phyloP scores from a whole-genome alignment of 2,329 filamentous ascomycete genomes.

The Calonectria hawksworthii region DNA sequence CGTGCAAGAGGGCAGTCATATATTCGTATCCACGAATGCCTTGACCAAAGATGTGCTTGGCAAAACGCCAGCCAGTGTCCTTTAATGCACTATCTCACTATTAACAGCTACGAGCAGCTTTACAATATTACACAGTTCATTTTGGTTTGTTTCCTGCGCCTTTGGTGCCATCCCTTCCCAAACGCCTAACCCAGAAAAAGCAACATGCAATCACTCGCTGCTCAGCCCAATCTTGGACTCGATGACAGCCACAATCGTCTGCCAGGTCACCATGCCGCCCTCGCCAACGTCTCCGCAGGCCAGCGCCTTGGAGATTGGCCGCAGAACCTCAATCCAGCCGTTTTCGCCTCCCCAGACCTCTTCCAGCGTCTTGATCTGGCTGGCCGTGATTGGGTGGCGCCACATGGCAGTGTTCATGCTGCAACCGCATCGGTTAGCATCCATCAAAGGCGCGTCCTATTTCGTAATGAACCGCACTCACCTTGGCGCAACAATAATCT shows the following conservation, averaged over 20 bases:
- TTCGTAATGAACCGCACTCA: neutral
- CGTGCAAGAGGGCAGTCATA: neutral
- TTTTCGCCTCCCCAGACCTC: constrained; percentile 77
- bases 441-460: neutral
- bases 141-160: constrained; percentile 9
- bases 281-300: constrained; percentile 88
- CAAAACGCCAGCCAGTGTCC: neutral
- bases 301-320: constrained; percentile 80
- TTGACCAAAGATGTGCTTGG: neutral
- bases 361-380: constrained; percentile 77
- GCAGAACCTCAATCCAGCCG: constrained; percentile 74
- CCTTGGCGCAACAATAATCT: constrained; percentile 77
- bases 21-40: neutral
- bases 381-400: constrained; percentile 83
- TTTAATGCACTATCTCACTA: neutral
- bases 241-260: constrained; percentile 77
- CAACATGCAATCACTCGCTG: neutral
- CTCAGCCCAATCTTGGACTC: constrained; percentile 62
- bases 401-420: constrained; percentile 96
- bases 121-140: constrained; percentile 2
- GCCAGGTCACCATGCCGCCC: constrained; percentile 89
- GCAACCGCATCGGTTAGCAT: constrained; percentile 52
- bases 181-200: constrained; percentile 13
- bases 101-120: neutral
- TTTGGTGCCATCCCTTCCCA: neutral